A percentile compares a stretch with the other conserved stretches of the same genome.
phyloP scores from a whole-genome alignment of 1,284 basidiomycete species.

The Xerocomus minutiporus region DNA sequence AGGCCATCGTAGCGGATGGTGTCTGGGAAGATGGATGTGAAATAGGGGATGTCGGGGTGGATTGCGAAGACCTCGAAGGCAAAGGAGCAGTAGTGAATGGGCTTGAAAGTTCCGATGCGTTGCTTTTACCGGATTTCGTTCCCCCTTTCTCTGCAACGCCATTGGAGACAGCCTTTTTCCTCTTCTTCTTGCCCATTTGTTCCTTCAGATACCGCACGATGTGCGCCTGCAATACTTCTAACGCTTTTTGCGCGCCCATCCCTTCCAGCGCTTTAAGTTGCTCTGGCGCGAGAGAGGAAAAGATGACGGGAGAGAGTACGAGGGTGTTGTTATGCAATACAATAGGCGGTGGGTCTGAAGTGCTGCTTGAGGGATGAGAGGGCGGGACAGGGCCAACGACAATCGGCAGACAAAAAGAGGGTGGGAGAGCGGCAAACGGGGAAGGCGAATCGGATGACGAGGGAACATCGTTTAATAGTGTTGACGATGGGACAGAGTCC shows the following conservation, averaged over 20 bases:
- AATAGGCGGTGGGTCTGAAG: slow-evolving; percentile 60
- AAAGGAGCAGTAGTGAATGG: slow-evolving; percentile 41
- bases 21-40: background rate
- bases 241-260: slow-evolving; percentile 77
- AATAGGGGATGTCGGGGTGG: slow-evolving; percentile 6
- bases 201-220: slow-evolving; percentile 86
- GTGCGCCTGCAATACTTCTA: slow-evolving; percentile 78
- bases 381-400: slow-evolving; percentile 55
- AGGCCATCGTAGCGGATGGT: background rate
- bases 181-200: slow-evolving; percentile 44
- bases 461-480: slow-evolving; percentile 7
- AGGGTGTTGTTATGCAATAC: slow-evolving; percentile 82
- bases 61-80: slow-evolving; percentile 25
- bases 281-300: slow-evolving; percentile 70
- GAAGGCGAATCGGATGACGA: slow-evolving; percentile 16
- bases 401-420: slow-evolving; percentile 51
- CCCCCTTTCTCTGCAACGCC: slow-evolving; percentile 11
- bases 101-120: slow-evolving; percentile 19
- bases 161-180: slow-evolving; percentile 21
- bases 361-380: slow-evolving; percentile 38
- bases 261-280: slow-evolving; percentile 74
- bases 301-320: slow-evolving; percentile 80
- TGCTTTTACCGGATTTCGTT: slow-evolving; percentile 9
- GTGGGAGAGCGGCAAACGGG: slow-evolving; percentile 24
- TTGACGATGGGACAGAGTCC: background rate